These are phyloP conservation scores for Inonotus hispidus DNA, from an alignment of 1,284 basidiomycete genomes.

Conservation along the genomic window DNA sequence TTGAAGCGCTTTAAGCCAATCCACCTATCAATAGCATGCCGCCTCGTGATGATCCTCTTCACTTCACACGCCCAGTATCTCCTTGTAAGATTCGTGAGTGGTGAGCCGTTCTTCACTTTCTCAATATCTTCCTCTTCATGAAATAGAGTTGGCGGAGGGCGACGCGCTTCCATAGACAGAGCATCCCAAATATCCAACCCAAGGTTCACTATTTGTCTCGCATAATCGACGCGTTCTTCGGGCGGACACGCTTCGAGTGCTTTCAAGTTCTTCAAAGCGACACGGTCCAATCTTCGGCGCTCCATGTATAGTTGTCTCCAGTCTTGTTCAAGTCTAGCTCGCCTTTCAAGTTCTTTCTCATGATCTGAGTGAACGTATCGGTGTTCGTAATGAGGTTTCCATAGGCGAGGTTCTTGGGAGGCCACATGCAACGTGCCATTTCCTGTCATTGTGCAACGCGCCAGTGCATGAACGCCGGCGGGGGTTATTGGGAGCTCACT, in stretches of 20 bases:
- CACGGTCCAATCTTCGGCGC: slow-evolving; percentile 39
- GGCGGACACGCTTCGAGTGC: slow-evolving; percentile 27
- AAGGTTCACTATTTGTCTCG: slow-evolving; percentile 31
- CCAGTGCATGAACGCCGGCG: slow-evolving; percentile 21
- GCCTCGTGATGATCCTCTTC: slow-evolving; percentile 40
- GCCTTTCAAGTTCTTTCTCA: slow-evolving; percentile 33
- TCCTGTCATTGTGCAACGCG: slow-evolving; percentile 24
- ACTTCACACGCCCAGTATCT: slow-evolving; percentile 49
- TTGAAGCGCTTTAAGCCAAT: slow-evolving; percentile 22
- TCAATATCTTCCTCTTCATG: slow-evolving; percentile 18
- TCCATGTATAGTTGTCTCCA: slow-evolving; percentile 43
- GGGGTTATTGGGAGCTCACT: slow-evolving; percentile 16
- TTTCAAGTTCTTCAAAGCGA: slow-evolving; percentile 37
- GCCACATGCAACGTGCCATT: slow-evolving; percentile 26
- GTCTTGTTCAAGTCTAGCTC: slow-evolving; percentile 29
- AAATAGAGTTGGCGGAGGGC: slow-evolving; percentile 32
- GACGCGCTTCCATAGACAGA: slow-evolving; percentile 34
- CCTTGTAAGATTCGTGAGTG: slow-evolving; percentile 32
- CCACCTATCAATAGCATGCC: slow-evolving; percentile 41
- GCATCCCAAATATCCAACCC: slow-evolving; percentile 52
- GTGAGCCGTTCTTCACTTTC: slow-evolving; percentile 11
- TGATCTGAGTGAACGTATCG: slow-evolving; percentile 41
- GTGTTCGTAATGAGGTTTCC: slow-evolving; percentile 45
- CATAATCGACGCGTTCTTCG: slow-evolving; percentile 32
- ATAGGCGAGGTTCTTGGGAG: slow-evolving; percentile 32